These are phyloP conservation scores for Mycena chlorophos DNA, from an alignment of 768 basidiomycete species.

Conservation along the genomic window DNA sequence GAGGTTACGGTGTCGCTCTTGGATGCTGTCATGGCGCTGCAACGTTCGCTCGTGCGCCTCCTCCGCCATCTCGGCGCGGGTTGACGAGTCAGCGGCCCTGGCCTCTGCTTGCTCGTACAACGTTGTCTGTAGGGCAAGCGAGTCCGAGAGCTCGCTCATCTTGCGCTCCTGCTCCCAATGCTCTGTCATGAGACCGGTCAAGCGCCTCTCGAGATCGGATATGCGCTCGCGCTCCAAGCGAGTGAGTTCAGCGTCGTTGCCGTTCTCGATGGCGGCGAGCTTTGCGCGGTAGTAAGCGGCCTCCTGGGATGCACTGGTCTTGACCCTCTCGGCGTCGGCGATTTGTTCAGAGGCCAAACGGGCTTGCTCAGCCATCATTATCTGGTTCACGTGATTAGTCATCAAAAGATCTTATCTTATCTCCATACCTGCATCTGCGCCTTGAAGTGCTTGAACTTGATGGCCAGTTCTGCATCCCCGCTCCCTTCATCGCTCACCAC, in stretches of 20 bases:
- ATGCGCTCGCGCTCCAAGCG: conserved; percentile 80
- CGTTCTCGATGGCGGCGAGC: conserved; percentile 79
- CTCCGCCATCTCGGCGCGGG: conserved; percentile 75
- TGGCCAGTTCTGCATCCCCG: conserved; percentile 60
- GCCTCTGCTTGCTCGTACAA: conserved; percentile 79
- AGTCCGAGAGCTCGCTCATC: conserved; percentile 68
- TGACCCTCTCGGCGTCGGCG: conserved; percentile 75
- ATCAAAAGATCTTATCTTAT: conserved; percentile 5
- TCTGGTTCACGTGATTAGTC: conserved; percentile 40
- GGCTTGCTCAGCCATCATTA: conserved; percentile 74
- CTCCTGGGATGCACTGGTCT: conserved; percentile 82
- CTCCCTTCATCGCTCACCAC: conserved; percentile 42
- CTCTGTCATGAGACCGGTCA: conserved; percentile 61
- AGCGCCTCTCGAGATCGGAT: conserved; percentile 69
- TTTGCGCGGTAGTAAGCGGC: conserved; percentile 96
- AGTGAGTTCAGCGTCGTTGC: conserved; percentile 60
- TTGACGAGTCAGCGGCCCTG: conserved; percentile 68
- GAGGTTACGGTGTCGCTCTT: conserved; percentile 56
- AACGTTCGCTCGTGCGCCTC: conserved; percentile 62
- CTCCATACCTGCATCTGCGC: conserved; percentile 78
- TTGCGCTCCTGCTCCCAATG: conserved; percentile 68
- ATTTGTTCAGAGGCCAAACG: conserved; percentile 74
- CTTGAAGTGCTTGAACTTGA: conserved; percentile 86
- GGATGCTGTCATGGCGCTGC: conserved; percentile 69
- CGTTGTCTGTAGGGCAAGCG: conserved; percentile 73